A percentile compares a stretch with the other conserved stretches of the same genome.
Evolutionary conservation across 441 rosid genomes (phyloP).

Genomic region (Arabidopsis hybrid): DNA sequence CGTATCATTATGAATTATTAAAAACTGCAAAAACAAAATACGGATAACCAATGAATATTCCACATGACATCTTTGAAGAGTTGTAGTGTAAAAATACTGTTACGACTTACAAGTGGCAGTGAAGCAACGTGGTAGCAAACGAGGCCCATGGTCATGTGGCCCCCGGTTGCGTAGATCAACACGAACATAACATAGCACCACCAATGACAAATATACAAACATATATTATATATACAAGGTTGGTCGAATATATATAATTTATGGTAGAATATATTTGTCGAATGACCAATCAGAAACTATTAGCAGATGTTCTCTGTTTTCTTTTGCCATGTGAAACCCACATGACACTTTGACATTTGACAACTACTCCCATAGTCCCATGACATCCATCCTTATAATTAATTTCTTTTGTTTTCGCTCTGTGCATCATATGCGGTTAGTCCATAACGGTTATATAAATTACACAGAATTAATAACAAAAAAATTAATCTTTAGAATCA

Average conservation of each 20-base stretch:
- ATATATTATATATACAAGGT: slow-evolving; percentile 34
- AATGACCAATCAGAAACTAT: slow-evolving; percentile 42
- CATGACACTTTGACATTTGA: slow-evolving; percentile 41
- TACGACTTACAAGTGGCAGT: not conserved
- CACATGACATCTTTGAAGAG: not conserved
- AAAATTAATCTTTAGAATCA: not conserved
- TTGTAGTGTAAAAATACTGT: not conserved
- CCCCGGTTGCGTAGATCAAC: slow-evolving; percentile 34
- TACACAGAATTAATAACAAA: too few relatives aligned
- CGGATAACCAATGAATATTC: not conserved
- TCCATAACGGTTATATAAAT: slow-evolving; percentile 18
- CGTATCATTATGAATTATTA: too few relatives aligned
- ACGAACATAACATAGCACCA: slow-evolving; percentile 38
- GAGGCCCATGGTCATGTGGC: slow-evolving; percentile 41
- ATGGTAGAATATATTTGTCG: slow-evolving; percentile 28
- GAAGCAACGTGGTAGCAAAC: slow-evolving; percentile 34
- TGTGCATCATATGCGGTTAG: slow-evolving; percentile 29
- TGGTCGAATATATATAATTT: slow-evolving; percentile 30
- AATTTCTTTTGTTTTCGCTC: not conserved
- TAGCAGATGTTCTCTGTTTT: slow-evolving; percentile 48
- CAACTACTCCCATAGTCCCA: slow-evolving; percentile 26
- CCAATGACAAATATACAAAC: slow-evolving; percentile 17
- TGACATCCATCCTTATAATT: not conserved
- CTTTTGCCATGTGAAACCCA: slow-evolving; percentile 48
- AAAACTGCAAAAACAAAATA: too few relatives aligned